Evolutionary conservation across 2,329 filamentous ascomycete genomes (phyloP).

Genomic region (Microascus cirrosus): DNA sequence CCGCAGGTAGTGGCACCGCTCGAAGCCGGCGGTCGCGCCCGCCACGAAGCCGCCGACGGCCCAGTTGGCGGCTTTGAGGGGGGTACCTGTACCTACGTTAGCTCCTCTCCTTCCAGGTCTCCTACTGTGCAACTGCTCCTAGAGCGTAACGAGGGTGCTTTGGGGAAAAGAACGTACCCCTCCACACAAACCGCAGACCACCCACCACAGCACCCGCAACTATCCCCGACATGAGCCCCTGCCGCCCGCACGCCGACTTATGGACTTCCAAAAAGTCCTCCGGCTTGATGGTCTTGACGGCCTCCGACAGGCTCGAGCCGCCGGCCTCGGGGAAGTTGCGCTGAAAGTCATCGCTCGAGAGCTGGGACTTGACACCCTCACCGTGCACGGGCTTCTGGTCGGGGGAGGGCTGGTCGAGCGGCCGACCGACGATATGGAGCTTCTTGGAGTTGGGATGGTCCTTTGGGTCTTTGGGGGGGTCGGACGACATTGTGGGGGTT

Average conservation of each 20-base stretch:
- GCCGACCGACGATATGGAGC: constrained; percentile 24
- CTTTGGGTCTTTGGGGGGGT: neutral
- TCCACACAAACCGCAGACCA: constrained; percentile 60
- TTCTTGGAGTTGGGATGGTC: constrained; percentile 15
- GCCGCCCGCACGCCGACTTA: constrained; percentile 72
- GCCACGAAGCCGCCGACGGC: constrained; percentile 68
- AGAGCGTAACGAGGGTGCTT: too few relatives aligned
- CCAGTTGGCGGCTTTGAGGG: constrained; percentile 66
- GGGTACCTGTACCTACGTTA: constrained; percentile 24
- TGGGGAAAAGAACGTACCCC: constrained; percentile 45
- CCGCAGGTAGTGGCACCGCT: constrained; percentile 71
- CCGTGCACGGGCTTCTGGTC: neutral
- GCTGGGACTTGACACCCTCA: neutral
- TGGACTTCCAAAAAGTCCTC: constrained; percentile 64
- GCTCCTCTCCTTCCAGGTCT: neutral
- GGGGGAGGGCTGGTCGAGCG: constrained; percentile 13
- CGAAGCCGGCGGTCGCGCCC: constrained; percentile 62
- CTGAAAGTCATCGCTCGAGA: constrained; percentile 8
- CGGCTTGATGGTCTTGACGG: constrained; percentile 53
- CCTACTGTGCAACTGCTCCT: neutral
- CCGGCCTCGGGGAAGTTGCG: constrained; percentile 10
- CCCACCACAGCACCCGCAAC: constrained; percentile 67
- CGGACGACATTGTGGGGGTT: neutral
- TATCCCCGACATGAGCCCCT: constrained; percentile 76
- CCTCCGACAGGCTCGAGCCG: constrained; percentile 33